Conservation (phyloP, 192 early-diverging fungal genomes). For the Endogone sp. region DNA sequence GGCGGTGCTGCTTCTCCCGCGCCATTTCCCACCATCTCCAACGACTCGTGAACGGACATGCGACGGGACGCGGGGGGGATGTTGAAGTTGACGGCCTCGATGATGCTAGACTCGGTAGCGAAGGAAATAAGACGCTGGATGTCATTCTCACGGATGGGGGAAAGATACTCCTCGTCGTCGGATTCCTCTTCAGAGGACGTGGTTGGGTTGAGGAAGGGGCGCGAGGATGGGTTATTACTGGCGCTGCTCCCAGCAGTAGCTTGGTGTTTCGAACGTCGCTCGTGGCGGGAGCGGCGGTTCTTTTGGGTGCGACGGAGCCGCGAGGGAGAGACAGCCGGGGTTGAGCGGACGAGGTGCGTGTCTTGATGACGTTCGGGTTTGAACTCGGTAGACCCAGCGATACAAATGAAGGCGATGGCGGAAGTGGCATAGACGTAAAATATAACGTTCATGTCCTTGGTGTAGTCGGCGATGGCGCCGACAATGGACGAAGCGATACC, state of each 20-base stretch:
- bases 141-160: conserved; percentile 26
- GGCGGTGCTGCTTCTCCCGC: conserved; percentile 8
- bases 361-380: conserved; percentile 17
- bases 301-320: not conserved
- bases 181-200: not conserved
- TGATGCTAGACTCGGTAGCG: conserved; percentile 35
- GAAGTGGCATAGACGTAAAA: conserved; percentile 37
- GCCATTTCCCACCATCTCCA: not conserved
- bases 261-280: no score
- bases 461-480: conserved; percentile 29
- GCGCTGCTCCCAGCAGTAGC: no score
- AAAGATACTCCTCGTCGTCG: conserved; percentile 15
- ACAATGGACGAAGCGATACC: conserved; percentile 31
- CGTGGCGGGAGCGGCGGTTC: not conserved
- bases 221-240: no score
- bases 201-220: no score
- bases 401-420: conserved; percentile 26
- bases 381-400: conserved; percentile 27
- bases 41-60: conserved; percentile 12
- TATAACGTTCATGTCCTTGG: conserved; percentile 35
- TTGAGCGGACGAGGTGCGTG: conserved; percentile 3
- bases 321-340: not conserved
- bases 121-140: conserved; percentile 33
- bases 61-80: conserved; percentile 20
- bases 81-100: conserved; percentile 27